These are phyloP conservation scores for Cladorrhinum sp. DNA, from an alignment of 2,329 filamentous ascomycete genomes.

Conservation along the genomic window DNA sequence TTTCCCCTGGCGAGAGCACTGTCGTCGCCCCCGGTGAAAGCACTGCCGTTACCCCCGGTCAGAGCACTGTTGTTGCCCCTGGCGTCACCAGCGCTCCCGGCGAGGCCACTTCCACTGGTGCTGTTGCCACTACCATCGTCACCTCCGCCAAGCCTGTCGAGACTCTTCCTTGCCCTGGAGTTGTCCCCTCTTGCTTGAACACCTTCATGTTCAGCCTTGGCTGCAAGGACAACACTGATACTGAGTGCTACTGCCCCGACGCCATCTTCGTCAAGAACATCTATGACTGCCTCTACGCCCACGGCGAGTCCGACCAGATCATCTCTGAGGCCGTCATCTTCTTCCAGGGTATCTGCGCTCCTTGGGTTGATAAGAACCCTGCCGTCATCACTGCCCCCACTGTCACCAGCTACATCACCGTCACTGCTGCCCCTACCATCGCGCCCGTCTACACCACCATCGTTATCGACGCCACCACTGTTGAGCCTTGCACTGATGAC, in stretches of 20 bases:
- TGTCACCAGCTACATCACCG: slow-evolving; percentile 59
- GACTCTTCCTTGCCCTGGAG: slow-evolving; percentile 59
- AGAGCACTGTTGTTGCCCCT: slow-evolving; percentile 34
- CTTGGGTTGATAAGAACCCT: slow-evolving; percentile 73
- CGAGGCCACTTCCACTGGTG: slow-evolving; percentile 43
- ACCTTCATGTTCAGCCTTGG: slow-evolving; percentile 74
- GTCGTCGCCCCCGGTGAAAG: slow-evolving; percentile 15
- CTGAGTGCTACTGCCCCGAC: slow-evolving; percentile 82
- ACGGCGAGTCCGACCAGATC: slow-evolving; percentile 64
- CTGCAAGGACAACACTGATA: slow-evolving; percentile 82
- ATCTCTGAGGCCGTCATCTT: slow-evolving; percentile 71
- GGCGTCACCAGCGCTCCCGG: slow-evolving; percentile 4
- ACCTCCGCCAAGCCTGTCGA: slow-evolving; percentile 34
- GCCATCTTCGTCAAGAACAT: slow-evolving; percentile 72
- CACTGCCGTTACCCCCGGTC: slow-evolving; percentile 23
- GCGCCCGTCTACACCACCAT: slow-evolving; percentile 47
- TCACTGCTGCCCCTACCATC: slow-evolving; percentile 42
- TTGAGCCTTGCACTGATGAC: slow-evolving; percentile 48
- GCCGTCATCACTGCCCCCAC: slow-evolving; percentile 73
- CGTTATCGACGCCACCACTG: slow-evolving; percentile 48
- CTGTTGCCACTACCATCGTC: slow-evolving; percentile 32
- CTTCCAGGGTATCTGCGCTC: slow-evolving; percentile 88
- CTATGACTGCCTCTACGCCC: slow-evolving; percentile 76
- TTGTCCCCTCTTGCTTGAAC: slow-evolving; percentile 86
- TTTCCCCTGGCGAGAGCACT: slow-evolving; percentile 21